These are phyloP conservation scores for Bryoglossum gracile DNA, from an alignment of 495 filamentous ascomycete species.

Conservation along the genomic window DNA sequence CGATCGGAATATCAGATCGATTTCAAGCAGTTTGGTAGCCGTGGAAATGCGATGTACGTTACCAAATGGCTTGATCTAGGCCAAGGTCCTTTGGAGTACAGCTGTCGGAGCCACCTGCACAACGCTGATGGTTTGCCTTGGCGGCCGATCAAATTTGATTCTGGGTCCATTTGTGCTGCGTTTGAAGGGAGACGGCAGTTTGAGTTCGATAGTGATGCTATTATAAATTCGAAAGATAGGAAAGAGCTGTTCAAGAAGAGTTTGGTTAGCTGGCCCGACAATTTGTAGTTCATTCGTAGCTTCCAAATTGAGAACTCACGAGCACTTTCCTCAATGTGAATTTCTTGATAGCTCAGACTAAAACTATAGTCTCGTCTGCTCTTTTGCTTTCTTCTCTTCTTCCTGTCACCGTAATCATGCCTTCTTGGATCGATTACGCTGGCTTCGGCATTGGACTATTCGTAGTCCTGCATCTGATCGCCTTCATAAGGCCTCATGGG, in stretches of 20 bases:
- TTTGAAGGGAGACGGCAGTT: constrained; percentile 7
- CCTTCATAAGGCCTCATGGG: constrained; percentile 5
- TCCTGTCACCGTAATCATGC: background rate
- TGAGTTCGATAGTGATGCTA: constrained; percentile 7
- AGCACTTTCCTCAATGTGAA: background rate
- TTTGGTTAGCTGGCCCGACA: background rate
- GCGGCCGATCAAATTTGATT: constrained; percentile 3
- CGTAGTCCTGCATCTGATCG: constrained; percentile 3
- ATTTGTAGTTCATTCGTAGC: constrained; percentile 1
- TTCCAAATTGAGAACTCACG: background rate
- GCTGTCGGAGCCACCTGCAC: constrained; percentile 1
- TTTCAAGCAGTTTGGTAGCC: constrained; percentile 8
- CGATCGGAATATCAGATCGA: constrained; percentile 12
- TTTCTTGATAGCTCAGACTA: constrained; percentile 2
- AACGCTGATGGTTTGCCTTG: background rate
- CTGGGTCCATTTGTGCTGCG: constrained; percentile 10
- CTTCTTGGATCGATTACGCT: constrained; percentile 4
- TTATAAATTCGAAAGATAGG: constrained; percentile 6
- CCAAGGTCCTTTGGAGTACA: constrained; percentile 8
- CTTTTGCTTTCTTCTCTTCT: constrained; percentile 5
- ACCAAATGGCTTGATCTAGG: constrained; percentile 16
- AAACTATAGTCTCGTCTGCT: background rate
- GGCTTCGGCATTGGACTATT: background rate
- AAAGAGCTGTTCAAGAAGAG: constrained; percentile 6
- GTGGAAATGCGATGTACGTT: constrained; percentile 15